Evolutionary conservation across 1,139 yeast species (phyloP).

Genomic region (Zygosaccharomyces pseudobailii): DNA sequence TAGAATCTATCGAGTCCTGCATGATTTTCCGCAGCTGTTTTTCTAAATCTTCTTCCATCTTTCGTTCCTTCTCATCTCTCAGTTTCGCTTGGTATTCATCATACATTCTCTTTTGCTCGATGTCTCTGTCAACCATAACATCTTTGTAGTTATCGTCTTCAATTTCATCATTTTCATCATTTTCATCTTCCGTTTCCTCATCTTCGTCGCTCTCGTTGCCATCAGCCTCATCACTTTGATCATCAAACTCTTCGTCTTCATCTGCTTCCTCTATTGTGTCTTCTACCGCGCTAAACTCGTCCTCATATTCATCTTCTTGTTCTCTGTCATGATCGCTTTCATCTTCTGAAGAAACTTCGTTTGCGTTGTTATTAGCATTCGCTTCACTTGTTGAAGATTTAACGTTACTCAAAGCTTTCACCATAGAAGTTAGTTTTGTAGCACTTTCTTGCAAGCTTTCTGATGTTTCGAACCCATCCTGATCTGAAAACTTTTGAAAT

Average conservation of each 20-base stretch:
- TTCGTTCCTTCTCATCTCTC: conserved; percentile 40
- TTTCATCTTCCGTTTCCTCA: conserved; percentile 21
- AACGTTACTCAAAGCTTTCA: conserved; percentile 12
- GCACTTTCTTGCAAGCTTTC: conserved; percentile 42
- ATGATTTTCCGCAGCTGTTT: conserved; percentile 49
- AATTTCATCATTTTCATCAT: conserved; percentile 21
- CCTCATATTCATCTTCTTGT: conserved; percentile 24
- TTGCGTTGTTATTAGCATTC: conserved; percentile 6
- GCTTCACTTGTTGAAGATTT: conserved; percentile 24
- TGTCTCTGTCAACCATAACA: conserved; percentile 28
- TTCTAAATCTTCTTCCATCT: conserved; percentile 49
- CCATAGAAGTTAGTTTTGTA: conserved; percentile 35
- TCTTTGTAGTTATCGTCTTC: conserved; percentile 27
- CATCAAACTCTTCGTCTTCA: conserved; percentile 11
- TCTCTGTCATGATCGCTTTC: conserved; percentile 13
- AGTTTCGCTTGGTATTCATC: conserved; percentile 37
- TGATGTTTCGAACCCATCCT: conserved; percentile 40
- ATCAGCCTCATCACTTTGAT: conserved; percentile 8
- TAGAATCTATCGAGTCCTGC: conserved; percentile 44
- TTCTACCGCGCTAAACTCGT: conserved; percentile 28
- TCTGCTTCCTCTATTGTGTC: conserved; percentile 29
- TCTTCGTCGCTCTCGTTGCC: conserved; percentile 26
- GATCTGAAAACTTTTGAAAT: conserved; percentile 32
- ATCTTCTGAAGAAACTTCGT: conserved; percentile 16
- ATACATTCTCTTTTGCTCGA: conserved; percentile 30